A percentile compares a stretch with the other conserved stretches of the same genome.
These are phyloP conservation scores for Penicillium salamii DNA, from an alignment of 495 filamentous ascomycete species.

Conservation along the genomic window DNA sequence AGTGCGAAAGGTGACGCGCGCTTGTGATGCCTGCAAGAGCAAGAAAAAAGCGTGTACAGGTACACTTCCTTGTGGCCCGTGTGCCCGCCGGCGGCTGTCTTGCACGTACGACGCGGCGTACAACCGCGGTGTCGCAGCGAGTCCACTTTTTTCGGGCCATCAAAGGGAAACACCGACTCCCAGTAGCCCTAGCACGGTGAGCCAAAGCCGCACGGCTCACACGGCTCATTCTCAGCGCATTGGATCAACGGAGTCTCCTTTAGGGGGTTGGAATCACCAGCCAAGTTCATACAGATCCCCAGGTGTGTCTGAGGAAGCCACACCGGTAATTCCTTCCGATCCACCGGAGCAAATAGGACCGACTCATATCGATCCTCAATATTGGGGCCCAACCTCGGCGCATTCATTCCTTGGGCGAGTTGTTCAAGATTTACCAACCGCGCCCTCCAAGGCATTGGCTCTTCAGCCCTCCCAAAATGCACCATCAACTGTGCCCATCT, in stretches of 20 bases:
- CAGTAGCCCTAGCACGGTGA: too few species aligned
- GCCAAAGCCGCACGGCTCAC: too few species aligned
- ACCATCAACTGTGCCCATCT: constrained; percentile 16
- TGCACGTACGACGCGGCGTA: constrained; percentile 28
- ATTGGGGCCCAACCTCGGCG: constrained; percentile 25
- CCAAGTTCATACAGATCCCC: not conserved
- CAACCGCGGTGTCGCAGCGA: constrained; percentile 20
- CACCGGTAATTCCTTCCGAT: not conserved
- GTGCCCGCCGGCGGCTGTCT: constrained; percentile 10
- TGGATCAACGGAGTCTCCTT: too few species aligned
- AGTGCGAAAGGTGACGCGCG: constrained; percentile 23
- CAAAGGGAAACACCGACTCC: not conserved
- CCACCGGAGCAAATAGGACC: not conserved
- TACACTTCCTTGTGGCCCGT: constrained; percentile 24
- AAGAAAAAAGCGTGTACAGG: constrained; percentile 31
- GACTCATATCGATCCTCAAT: constrained; percentile 16
- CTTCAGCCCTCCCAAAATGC: not conserved
- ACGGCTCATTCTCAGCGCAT: too few species aligned
- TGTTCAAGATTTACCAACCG: constrained; percentile 13
- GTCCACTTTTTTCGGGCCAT: constrained; percentile 15
- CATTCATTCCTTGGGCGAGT: constrained; percentile 27
- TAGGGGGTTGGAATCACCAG: not conserved
- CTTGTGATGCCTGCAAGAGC: constrained; percentile 25
- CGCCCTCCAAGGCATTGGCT: constrained; percentile 7
- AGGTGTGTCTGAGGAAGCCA: not conserved